Percentiles rank a stretch among this genome's conserved stretches.
Conservation (phyloP, 768 basidiomycete species). For the Tulasnella sp. region DNA sequence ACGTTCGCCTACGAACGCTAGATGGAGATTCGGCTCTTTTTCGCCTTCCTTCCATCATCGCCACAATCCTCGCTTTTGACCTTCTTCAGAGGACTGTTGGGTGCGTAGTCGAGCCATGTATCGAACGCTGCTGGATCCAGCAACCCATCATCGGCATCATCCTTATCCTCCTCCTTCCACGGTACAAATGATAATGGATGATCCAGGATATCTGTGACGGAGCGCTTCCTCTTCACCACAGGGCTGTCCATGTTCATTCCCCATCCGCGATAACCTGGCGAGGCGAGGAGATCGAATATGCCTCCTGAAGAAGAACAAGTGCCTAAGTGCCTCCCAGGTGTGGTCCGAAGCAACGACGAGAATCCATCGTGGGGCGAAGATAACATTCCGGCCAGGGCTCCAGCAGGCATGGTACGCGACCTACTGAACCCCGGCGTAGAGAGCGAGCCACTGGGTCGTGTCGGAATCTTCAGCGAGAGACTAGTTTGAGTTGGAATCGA, state of each 20-base stretch:
- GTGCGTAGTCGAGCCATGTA: background rate
- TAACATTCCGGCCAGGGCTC: background rate
- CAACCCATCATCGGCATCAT: background rate
- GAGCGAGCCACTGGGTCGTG: background rate
- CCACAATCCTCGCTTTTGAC: background rate
- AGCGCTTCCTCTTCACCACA: background rate
- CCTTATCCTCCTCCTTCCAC: background rate
- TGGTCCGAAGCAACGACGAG: background rate
- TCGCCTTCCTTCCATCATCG: background rate
- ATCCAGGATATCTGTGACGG: background rate
- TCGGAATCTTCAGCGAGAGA: background rate
- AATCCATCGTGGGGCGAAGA: background rate
- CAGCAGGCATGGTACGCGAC: constrained; percentile 4
- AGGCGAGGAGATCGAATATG: background rate
- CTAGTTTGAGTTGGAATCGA: background rate
- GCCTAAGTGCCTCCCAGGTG: background rate
- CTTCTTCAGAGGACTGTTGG: constrained; percentile 3
- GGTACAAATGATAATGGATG: background rate
- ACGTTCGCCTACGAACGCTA: too few species aligned
- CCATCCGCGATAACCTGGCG: constrained; percentile 1
- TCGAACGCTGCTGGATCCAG: constrained; percentile 1
- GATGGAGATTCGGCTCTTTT: background rate
- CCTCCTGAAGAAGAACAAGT: background rate
- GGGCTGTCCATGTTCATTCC: constrained; percentile 5
- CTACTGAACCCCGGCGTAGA: background rate